Percentiles rank a stretch among this genome's conserved stretches.
phyloP scores from a whole-genome alignment of 2,329 filamentous ascomycete genomes.

The Camillea tinctor region DNA sequence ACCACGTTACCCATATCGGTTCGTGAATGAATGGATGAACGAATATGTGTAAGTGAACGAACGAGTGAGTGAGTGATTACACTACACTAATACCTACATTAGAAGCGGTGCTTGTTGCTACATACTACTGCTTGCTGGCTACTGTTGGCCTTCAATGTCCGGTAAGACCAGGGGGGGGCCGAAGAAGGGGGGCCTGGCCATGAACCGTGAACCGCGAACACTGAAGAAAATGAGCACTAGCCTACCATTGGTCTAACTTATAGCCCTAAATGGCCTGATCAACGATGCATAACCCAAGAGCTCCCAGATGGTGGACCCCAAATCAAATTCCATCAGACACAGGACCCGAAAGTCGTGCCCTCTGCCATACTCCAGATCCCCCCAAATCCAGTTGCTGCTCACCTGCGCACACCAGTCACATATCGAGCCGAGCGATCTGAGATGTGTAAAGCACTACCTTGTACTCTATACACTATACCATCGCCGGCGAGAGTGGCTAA shows the following conservation, averaged over 20 bases:
- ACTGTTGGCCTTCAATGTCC: constrained; percentile 12
- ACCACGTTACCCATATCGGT: too few relatives aligned
- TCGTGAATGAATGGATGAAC: too few relatives aligned
- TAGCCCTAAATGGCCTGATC: constrained; percentile 14
- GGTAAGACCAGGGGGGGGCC: constrained; percentile 13
- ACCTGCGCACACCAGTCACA: neutral
- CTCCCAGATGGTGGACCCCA: neutral
- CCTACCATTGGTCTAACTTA: constrained; percentile 15
- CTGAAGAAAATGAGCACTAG: neutral
- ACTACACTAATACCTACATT: too few relatives aligned
- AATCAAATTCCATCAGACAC: neutral
- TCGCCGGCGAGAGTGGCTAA: neutral
- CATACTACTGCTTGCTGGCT: too few relatives aligned
- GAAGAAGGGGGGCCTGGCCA: constrained; percentile 1
- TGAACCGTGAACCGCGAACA: constrained; percentile 1
- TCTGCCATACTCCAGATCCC: neutral
- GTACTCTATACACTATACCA: neutral
- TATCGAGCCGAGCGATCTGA: neutral
- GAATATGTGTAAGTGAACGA: too few relatives aligned
- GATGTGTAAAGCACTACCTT: neutral
- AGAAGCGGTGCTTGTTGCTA: constrained; percentile 14
- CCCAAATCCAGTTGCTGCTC: neutral
- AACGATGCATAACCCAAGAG: constrained; percentile 10
- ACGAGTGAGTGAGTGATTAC: too few relatives aligned
- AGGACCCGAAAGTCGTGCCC: neutral